Conservation (phyloP, 345 rosid species). For the Hibiscus tridactylites region DNA sequence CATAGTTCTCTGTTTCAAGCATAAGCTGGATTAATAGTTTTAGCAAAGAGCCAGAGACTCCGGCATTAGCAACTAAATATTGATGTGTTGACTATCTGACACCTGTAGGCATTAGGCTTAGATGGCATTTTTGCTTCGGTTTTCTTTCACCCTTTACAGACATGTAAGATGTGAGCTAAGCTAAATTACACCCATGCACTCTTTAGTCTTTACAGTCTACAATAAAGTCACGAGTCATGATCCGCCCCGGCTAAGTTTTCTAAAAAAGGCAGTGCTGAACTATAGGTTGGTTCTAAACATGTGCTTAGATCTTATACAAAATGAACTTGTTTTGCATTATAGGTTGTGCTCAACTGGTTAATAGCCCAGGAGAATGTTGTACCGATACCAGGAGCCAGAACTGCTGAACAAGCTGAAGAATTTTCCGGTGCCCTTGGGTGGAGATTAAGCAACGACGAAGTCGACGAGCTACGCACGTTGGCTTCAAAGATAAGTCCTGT, state of each 20-base stretch:
- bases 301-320: slow-evolving; percentile 2
- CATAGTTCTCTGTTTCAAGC: neutral
- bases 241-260: neutral
- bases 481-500: too few relatives aligned
- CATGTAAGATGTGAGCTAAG: neutral
- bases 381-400: too few relatives aligned
- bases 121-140: neutral
- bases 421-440: too few relatives aligned
- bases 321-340: neutral
- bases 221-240: neutral
- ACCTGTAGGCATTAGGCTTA: neutral
- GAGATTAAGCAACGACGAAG: too few relatives aligned
- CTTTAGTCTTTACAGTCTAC: neutral
- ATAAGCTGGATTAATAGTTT: neutral
- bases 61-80: neutral
- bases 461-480: too few relatives aligned
- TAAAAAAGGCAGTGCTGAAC: too few relatives aligned
- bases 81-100: neutral
- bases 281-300: neutral
- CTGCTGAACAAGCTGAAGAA: too few relatives aligned
- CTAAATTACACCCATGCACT: neutral
- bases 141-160: neutral
- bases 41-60: neutral
- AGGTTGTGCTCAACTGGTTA: too few relatives aligned
- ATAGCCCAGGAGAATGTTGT: too few relatives aligned